Base-by-base conservation (phyloP, 116 monocot species). In the Posidonia oceanica region DNA sequence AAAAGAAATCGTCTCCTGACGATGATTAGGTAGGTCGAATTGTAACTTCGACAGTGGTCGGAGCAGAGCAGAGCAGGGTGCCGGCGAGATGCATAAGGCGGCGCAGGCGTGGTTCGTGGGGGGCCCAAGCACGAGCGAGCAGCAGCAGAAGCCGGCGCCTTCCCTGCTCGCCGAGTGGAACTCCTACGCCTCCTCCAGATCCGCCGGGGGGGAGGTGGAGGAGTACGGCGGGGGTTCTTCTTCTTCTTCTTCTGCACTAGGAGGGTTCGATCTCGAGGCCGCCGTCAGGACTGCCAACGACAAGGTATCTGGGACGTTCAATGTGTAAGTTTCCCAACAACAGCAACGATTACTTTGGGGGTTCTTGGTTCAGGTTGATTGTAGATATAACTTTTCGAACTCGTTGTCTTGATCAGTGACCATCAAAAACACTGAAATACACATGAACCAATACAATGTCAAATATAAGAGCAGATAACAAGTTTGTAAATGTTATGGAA, bases 81-180 rank as follows among this genome's bases (percentile, higher is more conserved):
- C 29, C 29, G 29, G 29, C 29, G 48, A 22, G 56, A 70, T 70
- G 70, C 69, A 69, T 10, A 77, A 75, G 75, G 76, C 88, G 67
- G 90, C 85, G 61, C 94, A 94, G 79, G 74, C 87, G 11, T 94
- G 90, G 94, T 94, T 94, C 75, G 68, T 81, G 17, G 91, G 91
- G 36, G 82, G 82, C 3, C 74, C 81, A 56, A 75, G 66, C 71
- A 4, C 73, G 73, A 73, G 40, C 73, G 73, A 61, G 17, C 15
- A 68, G 17, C 15, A 68, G 41, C 67, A 63, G 41, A 59, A 72
- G 59, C 11, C 62, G 61, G 72, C 60, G 52, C 75, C 81, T 20
- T 88, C 94, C n/a, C 88, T 86, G 39, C 84, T 91, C 66, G 77
- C 91, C 69, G 94, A 94, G 61, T 94, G 94, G 94, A 94, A 94